These are phyloP conservation scores for Zymoseptoria crescenta DNA, from an alignment of 2,329 filamentous ascomycete species.

Conservation along the genomic window DNA sequence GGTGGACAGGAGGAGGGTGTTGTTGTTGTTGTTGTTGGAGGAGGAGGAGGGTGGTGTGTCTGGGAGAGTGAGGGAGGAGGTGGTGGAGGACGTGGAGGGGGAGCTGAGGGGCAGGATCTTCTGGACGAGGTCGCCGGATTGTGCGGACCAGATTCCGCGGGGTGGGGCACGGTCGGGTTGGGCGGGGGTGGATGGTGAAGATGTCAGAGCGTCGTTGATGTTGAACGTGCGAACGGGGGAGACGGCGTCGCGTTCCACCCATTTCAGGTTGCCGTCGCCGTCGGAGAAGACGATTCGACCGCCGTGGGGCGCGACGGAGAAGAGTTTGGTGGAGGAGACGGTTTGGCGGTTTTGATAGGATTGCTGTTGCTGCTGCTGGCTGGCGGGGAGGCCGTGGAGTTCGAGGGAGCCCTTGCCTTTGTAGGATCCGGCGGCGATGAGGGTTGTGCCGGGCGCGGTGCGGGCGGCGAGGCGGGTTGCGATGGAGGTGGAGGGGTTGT, in stretches of 20 bases:
- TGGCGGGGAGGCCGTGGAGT: slow-evolving; percentile 61
- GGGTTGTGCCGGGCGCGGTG: slow-evolving; percentile 49
- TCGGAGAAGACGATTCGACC: slow-evolving; percentile 76
- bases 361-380: no score
- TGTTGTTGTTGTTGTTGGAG: no score
- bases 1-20: slow-evolving; percentile 78
- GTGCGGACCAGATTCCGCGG: slow-evolving; percentile 24
- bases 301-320: slow-evolving; percentile 75
- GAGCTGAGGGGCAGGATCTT: slow-evolving; percentile 58
- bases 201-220: slow-evolving; percentile 40
- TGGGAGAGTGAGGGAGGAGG: slow-evolving; percentile 1
- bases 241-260: slow-evolving; percentile 77
- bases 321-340: slow-evolving; percentile 68
- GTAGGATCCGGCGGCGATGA: slow-evolving; percentile 83
- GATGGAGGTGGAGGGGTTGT: slow-evolving; percentile 40
- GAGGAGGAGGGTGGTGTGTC: no score
- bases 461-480: slow-evolving; percentile 51
- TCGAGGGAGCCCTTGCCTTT: slow-evolving; percentile 86
- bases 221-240: slow-evolving; percentile 49
- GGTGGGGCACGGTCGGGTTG: slow-evolving; percentile 13
- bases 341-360: slow-evolving; percentile 67
- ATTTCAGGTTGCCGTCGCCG: slow-evolving; percentile 74
- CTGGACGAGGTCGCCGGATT: slow-evolving; percentile 67
- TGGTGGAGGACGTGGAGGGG: slow-evolving; percentile 4
- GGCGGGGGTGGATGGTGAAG: not conserved